Evolutionary conservation across 139 green algal species (phyloP).

Genomic region (Chlorella sp.): DNA sequence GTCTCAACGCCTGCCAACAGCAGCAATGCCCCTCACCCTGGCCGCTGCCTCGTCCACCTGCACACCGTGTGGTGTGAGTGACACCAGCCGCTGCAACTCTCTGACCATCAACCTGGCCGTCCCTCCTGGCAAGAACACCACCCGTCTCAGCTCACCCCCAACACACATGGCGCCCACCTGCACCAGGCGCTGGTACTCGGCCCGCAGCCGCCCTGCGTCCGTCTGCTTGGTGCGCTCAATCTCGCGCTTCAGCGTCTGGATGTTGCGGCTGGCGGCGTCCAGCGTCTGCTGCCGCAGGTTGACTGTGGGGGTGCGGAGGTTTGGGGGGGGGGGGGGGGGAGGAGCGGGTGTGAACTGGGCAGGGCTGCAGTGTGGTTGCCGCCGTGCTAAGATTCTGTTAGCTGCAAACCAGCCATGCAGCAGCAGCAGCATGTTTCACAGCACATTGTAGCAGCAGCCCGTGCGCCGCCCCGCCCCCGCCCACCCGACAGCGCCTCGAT

Average conservation of each 20-base stretch:
- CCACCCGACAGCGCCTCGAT: conserved; percentile 87
- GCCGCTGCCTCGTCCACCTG: no score
- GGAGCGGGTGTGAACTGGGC: neutral
- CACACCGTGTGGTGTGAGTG: no score
- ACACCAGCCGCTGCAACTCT: no score
- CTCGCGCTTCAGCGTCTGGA: conserved; percentile 71
- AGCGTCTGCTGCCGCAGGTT: conserved; percentile 90
- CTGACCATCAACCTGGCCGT: no score
- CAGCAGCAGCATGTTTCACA: neutral
- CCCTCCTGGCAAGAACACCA: no score
- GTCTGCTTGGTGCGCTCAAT: conserved; percentile 67
- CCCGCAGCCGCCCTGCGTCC: conserved; percentile 75
- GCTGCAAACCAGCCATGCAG: no score
- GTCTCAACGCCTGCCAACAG: no score
- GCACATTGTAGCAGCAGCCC: neutral
- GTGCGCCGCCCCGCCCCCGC: neutral
- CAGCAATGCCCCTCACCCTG: no score
- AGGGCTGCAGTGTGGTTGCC: no score
- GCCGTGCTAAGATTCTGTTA: no score
- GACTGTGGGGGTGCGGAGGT: conserved; percentile 44
- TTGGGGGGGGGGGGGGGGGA: neutral
- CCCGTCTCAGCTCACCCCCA: no score
- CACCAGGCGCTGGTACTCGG: conserved; percentile 92
- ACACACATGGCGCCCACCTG: conserved; percentile 4
- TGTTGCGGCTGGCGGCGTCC: conserved; percentile 84